Evolutionary conservation across 306 rosid genomes (phyloP).

Genomic region (Cucurbita argyrosperma): DNA sequence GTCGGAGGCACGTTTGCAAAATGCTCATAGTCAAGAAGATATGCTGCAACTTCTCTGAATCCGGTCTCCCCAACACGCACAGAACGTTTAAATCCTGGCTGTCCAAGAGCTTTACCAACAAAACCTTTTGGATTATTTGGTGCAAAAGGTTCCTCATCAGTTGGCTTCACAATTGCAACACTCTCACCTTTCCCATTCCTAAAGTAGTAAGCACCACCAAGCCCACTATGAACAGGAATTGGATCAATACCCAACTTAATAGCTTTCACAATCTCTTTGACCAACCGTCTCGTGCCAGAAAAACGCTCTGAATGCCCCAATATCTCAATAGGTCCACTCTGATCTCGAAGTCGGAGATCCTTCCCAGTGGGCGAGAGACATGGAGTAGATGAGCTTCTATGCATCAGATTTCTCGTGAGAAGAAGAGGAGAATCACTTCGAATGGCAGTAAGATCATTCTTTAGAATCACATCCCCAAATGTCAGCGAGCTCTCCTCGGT

Average conservation of each 20-base stretch:
- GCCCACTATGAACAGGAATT: slow-evolving; percentile 65
- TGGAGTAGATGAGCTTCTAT: slow-evolving; percentile 95
- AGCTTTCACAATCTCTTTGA: slow-evolving; percentile 58
- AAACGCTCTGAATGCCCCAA: slow-evolving; percentile 52
- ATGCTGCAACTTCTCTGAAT: slow-evolving; percentile 89
- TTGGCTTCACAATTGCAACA: slow-evolving; percentile 93
- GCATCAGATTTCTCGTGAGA: slow-evolving; percentile 60
- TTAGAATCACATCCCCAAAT: slow-evolving; percentile 73
- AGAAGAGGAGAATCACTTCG: slow-evolving; percentile 76
- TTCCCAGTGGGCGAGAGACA: slow-evolving; percentile 83
- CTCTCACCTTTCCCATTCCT: slow-evolving; percentile 54
- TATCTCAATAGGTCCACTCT: slow-evolving; percentile 81
- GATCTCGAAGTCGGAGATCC: slow-evolving; percentile 70
- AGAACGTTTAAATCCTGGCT: slow-evolving; percentile 80
- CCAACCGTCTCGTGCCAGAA: slow-evolving; percentile 30
- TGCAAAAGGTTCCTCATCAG: slow-evolving; percentile 97
- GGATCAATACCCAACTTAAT: slow-evolving; percentile 86
- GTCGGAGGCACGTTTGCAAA: slow-evolving; percentile 96
- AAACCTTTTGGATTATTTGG: slow-evolving; percentile 97
- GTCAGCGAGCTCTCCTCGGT: slow-evolving; percentile 74
- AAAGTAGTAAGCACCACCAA: slow-evolving; percentile 94
- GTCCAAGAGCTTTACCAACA: slow-evolving; percentile 91
- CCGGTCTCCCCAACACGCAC: slow-evolving; percentile 98
- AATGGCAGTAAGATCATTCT: slow-evolving; percentile 73
- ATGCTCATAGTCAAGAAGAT: slow-evolving; percentile 69